Base-by-base conservation (phyloP, 306 rosid genomes). In the Citrullus colocynthis region DNA sequence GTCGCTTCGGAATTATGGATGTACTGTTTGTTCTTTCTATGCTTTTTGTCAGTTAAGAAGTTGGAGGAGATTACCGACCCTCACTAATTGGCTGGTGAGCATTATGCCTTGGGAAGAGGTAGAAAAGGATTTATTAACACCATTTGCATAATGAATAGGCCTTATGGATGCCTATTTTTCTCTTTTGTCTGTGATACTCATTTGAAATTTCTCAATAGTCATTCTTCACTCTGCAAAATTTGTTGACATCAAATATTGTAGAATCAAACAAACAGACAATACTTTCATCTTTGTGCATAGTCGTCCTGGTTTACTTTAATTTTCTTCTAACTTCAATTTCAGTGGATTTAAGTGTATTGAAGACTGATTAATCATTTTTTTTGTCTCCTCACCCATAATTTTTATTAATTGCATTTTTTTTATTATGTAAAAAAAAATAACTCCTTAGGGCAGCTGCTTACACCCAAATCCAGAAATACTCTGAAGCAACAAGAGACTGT, bases 371-470 rank as follows among this genome's bases (percentile, higher is more conserved):
- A 21, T 30, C 0, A 9, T 51, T 34, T 72, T 72, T 9, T 74
- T 32, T 28, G 15, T 11, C 17, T 51, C 15, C 59, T 55, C 59
- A 55, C 10, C 48, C 48, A 5, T 14, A 17, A 15, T 52, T 70
- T 30, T 0, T 52, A 32, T 32, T 74, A 52, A 74, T 30, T 14
- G 3, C 16, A 32, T 51, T 52, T 52, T 52, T 39, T 73, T 49
- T 24, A 48, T 28, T 70, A 7, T 28, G 30, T 41, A 15, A 7
- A 71, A 44, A 70, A 71, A 66, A 48, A 48, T 4, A 32, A 32
- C 77, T 52, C 62, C 59, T 79, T 86, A 94, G 98, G 93, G 98
- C 98, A 49, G 98, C 97, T 79, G 98, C 98, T 59, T 91, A 88
- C 86, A 92, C 98, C 77, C 97, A 87, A 69, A 74, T 85, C 73